Conservation (phyloP, 352 stramenopile genomes). For the Globisporangium splendens region DNA sequence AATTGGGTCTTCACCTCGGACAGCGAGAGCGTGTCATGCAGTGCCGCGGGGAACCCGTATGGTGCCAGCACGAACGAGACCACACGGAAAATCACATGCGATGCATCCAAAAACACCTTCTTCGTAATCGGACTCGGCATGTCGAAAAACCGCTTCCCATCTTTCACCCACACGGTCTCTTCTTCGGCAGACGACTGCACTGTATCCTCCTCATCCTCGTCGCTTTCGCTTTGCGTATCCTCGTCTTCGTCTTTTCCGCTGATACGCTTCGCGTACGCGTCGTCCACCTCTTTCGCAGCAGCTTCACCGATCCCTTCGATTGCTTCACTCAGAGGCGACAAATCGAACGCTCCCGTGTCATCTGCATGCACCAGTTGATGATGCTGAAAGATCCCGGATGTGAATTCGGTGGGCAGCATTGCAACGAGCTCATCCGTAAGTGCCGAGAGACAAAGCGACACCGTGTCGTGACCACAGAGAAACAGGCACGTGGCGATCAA, state of each 20-base stretch:
- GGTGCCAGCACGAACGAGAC: slow-evolving; percentile 81
- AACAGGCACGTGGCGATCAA: slow-evolving; percentile 55
- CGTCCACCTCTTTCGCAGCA: slow-evolving; percentile 24
- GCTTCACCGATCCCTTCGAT: slow-evolving; percentile 10
- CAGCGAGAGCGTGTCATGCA: slow-evolving; percentile 57
- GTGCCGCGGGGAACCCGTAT: slow-evolving; percentile 60
- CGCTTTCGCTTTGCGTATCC: slow-evolving; percentile 6
- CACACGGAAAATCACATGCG: slow-evolving; percentile 65
- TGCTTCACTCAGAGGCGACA: slow-evolving; percentile 31
- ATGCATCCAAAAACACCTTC: slow-evolving; percentile 58
- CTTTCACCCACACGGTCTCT: slow-evolving; percentile 46
- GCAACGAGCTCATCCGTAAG: slow-evolving; percentile 41
- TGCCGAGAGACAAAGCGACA: slow-evolving; percentile 34
- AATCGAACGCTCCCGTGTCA: slow-evolving; percentile 49
- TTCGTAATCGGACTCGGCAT: slow-evolving; percentile 75
- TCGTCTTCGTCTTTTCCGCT: slow-evolving; percentile 27
- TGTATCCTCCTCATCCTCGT: slow-evolving; percentile 15
- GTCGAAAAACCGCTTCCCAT: slow-evolving; percentile 70
- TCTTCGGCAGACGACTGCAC: slow-evolving; percentile 18
- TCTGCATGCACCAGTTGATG: slow-evolving; percentile 39
- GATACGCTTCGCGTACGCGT: slow-evolving; percentile 44
- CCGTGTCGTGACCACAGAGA: slow-evolving; percentile 28
- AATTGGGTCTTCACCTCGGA: slow-evolving; percentile 72
- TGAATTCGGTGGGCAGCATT: slow-evolving; percentile 32
- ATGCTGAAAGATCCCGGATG: slow-evolving; percentile 39